A percentile compares a stretch with the other conserved stretches of the same genome.
Evolutionary conservation across 768 basidiomycete genomes (phyloP).

Genomic region (Russula earlei): DNA sequence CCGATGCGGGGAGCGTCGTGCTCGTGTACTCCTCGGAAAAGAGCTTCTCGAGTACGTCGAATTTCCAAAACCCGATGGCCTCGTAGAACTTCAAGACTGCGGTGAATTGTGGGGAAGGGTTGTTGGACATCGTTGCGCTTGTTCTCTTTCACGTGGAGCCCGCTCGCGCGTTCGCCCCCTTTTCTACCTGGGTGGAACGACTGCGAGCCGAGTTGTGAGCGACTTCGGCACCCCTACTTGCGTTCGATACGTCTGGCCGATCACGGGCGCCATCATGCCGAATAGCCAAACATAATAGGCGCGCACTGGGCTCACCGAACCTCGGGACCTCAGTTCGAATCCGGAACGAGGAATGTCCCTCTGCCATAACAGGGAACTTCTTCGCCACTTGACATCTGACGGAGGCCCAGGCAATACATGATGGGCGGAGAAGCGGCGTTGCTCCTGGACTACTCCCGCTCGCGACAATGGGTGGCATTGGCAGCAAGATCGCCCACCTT

Average conservation of each 20-base stretch:
- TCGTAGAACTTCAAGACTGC: constrained; percentile 1
- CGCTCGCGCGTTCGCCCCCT: neutral
- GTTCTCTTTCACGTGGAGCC: neutral
- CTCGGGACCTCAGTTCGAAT: neutral
- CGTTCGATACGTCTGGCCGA: no score
- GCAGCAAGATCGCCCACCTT: neutral
- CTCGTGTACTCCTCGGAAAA: constrained; percentile 1
- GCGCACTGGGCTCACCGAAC: no score
- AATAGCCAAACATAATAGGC: no score
- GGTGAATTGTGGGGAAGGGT: constrained; percentile 7
- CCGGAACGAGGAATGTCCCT: neutral
- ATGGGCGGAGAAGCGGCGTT: no score
- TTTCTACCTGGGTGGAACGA: neutral
- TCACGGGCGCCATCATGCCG: no score
- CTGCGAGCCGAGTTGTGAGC: neutral
- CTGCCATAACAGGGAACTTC: neutral
- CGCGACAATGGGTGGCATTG: no score
- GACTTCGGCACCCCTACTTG: neutral
- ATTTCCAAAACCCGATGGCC: neutral
- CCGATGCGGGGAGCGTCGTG: neutral
- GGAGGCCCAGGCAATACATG: neutral
- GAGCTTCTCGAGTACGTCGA: neutral
- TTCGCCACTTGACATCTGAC: neutral
- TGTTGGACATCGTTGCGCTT: neutral
- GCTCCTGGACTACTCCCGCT: no score